Evolutionary conservation across 2,329 filamentous ascomycete genomes (phyloP).

Genomic region (Penicillium janthinellum): DNA sequence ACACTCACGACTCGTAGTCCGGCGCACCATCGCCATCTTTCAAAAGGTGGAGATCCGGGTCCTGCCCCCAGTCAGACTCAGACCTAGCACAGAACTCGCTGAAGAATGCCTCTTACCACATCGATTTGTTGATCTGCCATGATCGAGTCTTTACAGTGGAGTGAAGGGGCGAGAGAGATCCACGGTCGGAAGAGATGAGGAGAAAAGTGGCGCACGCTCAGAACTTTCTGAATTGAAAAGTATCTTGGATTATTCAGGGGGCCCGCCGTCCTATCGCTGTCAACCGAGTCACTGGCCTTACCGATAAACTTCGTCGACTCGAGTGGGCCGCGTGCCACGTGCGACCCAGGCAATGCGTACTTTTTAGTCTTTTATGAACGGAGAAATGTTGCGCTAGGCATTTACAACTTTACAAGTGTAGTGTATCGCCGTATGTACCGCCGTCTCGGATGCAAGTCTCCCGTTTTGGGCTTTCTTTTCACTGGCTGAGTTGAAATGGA

Average conservation of each 20-base stretch:
- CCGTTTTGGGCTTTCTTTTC: too few relatives aligned
- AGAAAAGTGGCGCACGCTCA: background rate
- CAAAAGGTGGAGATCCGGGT: background rate
- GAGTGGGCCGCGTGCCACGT: background rate
- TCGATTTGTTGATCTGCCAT: slow-evolving; percentile 1
- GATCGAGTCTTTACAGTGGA: background rate
- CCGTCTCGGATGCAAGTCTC: background rate
- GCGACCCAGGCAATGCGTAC: background rate
- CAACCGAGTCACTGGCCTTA: background rate
- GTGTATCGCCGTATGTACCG: too few relatives aligned
- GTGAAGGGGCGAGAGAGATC: background rate
- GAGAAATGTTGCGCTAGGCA: background rate
- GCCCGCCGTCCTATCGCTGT: background rate
- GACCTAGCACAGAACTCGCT: background rate
- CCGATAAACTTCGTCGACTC: background rate
- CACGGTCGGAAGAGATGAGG: background rate
- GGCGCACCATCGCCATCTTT: background rate
- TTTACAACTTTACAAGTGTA: too few relatives aligned
- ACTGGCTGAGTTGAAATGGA: too few relatives aligned
- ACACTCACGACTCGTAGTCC: slow-evolving; percentile 2
- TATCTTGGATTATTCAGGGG: background rate
- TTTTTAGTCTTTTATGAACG: background rate
- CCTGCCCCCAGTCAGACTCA: background rate
- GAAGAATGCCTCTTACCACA: background rate
- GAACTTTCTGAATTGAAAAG: background rate